Evolutionary conservation across 306 rosid genomes (phyloP), one percentile per base, ranked within the genome.

Genomic region (Pyrus pyrifolia): DNA sequence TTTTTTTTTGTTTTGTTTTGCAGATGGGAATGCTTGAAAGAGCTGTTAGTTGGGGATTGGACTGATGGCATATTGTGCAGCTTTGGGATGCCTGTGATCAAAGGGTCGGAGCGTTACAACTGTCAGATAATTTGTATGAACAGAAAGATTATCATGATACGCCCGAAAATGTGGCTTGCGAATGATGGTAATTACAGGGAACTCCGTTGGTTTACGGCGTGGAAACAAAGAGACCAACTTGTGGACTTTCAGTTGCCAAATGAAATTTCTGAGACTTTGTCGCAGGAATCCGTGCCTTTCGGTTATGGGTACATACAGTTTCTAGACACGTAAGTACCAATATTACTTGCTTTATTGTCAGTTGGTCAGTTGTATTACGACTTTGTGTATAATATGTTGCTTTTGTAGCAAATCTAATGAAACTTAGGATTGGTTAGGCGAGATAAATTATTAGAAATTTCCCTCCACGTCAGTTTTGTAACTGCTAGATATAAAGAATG

Each of bases 161-260:
- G 96, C 35, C 93, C 99, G 0, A 95, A 95, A 72, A 89, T 95
- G 97, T 89, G 92, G 87, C 97, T 95, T 65, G 99, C 97, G 60
- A 95, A 95, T 67, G 99, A 95, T 87, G 97, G 97, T 49, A 95
- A 92, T 86, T 95, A 95, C 79, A 83, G 99, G 83, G 99, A 95
- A 72, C 97, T 95, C 11, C 81, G 99, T 27, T 95, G 99, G 99
- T 95, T 95, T 80, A 95, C 99, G 0, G 97, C 97, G 2, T 95
- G 97, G 99, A 95, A 95, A 79, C 85, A 79, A 69, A 89, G 73
- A 51, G 93, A 87, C 68, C 81, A 91, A 42, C 97, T 95, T 68
- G 89, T 72, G 58, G 88, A 92, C 73, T 95, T 95, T 88, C 97
- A 80, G 81, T 73, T 95, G 35, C 99, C 99, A 2, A n/a, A 7